phyloP scores from a whole-genome alignment of 2,329 filamentous ascomycete genomes.

The Fusarium multiceps region DNA sequence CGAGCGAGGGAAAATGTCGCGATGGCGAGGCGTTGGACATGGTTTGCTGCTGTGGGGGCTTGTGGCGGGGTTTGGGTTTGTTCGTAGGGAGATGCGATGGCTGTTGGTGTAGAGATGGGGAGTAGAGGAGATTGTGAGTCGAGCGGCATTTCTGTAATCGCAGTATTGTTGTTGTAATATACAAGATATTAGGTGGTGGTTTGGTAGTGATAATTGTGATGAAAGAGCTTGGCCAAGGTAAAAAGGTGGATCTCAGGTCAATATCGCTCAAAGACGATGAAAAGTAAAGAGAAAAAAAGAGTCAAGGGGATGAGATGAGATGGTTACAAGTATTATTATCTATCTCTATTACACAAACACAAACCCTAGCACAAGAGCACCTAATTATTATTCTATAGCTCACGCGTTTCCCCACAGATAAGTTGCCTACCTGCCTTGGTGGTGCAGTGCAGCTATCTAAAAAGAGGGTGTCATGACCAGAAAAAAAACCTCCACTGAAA shows the following conservation, averaged over 20 bases:
- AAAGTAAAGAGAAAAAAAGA: conserved; percentile 12
- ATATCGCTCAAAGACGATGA: conserved; percentile 19
- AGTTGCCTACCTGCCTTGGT: not conserved
- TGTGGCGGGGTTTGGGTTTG: conserved; percentile 5
- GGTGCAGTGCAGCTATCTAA: not conserved
- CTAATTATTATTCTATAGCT: conserved; percentile 16
- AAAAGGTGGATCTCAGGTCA: conserved; percentile 14
- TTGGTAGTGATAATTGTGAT: not conserved
- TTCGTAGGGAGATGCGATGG: conserved; percentile 27
- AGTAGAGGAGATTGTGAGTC: conserved; percentile 41
- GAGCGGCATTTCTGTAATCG: conserved; percentile 32
- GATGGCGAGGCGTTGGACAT: conserved; percentile 43
- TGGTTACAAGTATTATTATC: not conserved
- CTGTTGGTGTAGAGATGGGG: conserved; percentile 42
- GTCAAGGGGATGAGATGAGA: not conserved
- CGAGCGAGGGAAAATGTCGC: conserved; percentile 43
- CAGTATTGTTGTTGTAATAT: not conserved
- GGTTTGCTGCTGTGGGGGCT: conserved; percentile 21
- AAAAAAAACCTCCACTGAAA: conserved; percentile 10
- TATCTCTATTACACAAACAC: not conserved
- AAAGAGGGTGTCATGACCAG: conserved; percentile 32
- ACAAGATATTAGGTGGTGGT: not conserved
- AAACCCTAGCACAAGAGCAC: conserved; percentile 17
- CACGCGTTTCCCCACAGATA: conserved; percentile 47
- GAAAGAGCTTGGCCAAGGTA: not conserved